Percentiles rank a stretch among this genome's conserved stretches.
Conservation (phyloP, 192 early-diverging fungal species). For the Umbelopsis sp. region DNA sequence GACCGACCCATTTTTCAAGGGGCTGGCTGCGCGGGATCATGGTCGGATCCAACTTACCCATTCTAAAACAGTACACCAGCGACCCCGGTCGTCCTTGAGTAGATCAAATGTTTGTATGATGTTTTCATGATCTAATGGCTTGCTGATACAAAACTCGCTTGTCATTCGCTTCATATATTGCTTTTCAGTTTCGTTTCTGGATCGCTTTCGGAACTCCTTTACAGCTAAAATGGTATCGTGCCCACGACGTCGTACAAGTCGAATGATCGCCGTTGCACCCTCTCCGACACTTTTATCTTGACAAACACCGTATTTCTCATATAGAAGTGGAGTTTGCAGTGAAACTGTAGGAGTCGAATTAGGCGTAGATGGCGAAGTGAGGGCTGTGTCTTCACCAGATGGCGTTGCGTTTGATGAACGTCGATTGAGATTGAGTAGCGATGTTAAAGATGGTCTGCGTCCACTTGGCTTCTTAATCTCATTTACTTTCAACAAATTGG, state of each 20-base stretch:
- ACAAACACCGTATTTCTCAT: slow-evolving; percentile 31
- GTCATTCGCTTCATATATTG: slow-evolving; percentile 94
- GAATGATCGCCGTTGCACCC: slow-evolving; percentile 89
- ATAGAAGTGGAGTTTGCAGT: slow-evolving; percentile 7
- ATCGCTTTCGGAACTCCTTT: slow-evolving; percentile 87
- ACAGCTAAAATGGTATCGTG: slow-evolving; percentile 73
- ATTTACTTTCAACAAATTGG: background rate
- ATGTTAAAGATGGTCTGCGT: background rate
- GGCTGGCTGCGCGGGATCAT: background rate
- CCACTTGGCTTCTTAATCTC: background rate
- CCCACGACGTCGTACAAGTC: slow-evolving; percentile 70
- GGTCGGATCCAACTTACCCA: slow-evolving; percentile 33
- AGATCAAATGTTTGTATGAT: slow-evolving; percentile 92
- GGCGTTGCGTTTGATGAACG: background rate
- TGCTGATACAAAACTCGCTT: slow-evolving; percentile 94
- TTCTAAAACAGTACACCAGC: slow-evolving; percentile 83
- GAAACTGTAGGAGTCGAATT: background rate
- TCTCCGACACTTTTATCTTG: slow-evolving; percentile 58
- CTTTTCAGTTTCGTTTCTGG: slow-evolving; percentile 82
- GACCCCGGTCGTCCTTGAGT: slow-evolving; percentile 87
- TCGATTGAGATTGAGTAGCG: background rate
- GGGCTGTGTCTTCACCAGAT: background rate
- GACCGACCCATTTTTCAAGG: too few relatives aligned
- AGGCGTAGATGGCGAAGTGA: background rate
- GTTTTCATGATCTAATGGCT: slow-evolving; percentile 85